Percentiles rank a stretch among this genome's conserved stretches.
Evolutionary conservation across 2,329 filamentous ascomycete genomes (phyloP).

Genomic region (Stromatinia cepivora): DNA sequence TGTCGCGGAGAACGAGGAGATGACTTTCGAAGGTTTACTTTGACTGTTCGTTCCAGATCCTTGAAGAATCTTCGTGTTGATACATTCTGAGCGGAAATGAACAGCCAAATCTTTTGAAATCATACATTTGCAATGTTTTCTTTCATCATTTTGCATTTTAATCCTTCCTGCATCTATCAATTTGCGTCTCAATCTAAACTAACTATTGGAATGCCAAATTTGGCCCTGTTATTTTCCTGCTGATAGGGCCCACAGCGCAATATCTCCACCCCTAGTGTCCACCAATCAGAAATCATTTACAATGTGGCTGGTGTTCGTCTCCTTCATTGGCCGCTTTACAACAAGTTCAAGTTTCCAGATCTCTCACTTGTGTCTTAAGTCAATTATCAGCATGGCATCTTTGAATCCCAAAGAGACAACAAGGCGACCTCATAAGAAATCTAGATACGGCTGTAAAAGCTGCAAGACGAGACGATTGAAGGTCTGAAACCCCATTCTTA

Average conservation of each 20-base stretch:
- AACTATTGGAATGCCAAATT: neutral
- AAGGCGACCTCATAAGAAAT: slow-evolving; percentile 12
- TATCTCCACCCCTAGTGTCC: neutral
- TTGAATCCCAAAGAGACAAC: neutral
- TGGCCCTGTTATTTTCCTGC: neutral
- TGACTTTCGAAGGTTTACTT: neutral
- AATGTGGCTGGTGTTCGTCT: neutral
- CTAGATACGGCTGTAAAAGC: slow-evolving; percentile 19
- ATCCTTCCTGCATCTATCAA: neutral
- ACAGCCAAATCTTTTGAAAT: neutral
- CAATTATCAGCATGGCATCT: neutral
- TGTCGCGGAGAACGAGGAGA: slow-evolving; percentile 9
- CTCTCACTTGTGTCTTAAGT: neutral
- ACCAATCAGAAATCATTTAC: neutral
- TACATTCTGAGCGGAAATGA: neutral
- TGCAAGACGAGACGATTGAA: slow-evolving; percentile 17
- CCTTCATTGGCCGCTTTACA: neutral
- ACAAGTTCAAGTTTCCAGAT: neutral
- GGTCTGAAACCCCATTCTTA: neutral
- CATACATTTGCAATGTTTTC: neutral
- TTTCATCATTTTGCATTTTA: neutral
- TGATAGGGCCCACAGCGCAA: neutral
- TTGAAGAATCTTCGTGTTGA: neutral
- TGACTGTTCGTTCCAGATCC: too few species aligned
- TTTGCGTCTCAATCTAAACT: neutral